Percentiles rank a stretch among this genome's conserved stretches.
Conservation (phyloP, 495 filamentous ascomycete genomes). For the Lentithecium fluviatile region DNA sequence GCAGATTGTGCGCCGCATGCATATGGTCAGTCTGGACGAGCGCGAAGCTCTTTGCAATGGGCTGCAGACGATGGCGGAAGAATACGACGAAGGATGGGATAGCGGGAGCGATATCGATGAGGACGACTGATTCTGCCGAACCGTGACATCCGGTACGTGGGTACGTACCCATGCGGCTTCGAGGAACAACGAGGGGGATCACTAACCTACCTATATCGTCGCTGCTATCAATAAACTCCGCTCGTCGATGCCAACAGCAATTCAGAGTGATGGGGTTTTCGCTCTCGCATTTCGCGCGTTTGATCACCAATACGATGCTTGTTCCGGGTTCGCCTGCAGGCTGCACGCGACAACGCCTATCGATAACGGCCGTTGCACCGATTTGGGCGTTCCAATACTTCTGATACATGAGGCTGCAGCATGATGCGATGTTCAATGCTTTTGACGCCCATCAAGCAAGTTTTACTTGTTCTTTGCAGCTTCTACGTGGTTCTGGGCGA, state of each 20-base stretch:
- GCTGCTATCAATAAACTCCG: constrained; percentile 22
- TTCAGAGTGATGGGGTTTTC: neutral
- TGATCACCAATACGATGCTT: neutral
- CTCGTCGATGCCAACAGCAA: constrained; percentile 1
- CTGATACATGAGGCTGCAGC: neutral
- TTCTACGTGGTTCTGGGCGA: neutral
- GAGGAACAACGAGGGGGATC: no score
- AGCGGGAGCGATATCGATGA: constrained; percentile 69
- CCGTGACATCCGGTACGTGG: neutral
- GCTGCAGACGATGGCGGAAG: constrained; percentile 80
- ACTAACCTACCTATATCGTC: no score
- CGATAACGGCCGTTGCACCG: neutral
- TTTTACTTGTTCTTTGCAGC: neutral
- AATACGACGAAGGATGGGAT: constrained; percentile 86
- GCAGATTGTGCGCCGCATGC: constrained; percentile 53
- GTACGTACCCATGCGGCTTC: constrained; percentile 44
- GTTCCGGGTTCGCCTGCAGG: neutral
- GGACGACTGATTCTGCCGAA: constrained; percentile 52
- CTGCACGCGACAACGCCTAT: neutral
- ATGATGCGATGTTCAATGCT: no score
- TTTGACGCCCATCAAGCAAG: neutral
- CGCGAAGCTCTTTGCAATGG: constrained; percentile 78
- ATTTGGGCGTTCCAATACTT: neutral
- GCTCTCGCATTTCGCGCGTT: no score
- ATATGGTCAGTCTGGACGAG: constrained; percentile 68